These are phyloP conservation scores for Brassica rapa DNA, from an alignment of 345 rosid species.

Conservation along the genomic window DNA sequence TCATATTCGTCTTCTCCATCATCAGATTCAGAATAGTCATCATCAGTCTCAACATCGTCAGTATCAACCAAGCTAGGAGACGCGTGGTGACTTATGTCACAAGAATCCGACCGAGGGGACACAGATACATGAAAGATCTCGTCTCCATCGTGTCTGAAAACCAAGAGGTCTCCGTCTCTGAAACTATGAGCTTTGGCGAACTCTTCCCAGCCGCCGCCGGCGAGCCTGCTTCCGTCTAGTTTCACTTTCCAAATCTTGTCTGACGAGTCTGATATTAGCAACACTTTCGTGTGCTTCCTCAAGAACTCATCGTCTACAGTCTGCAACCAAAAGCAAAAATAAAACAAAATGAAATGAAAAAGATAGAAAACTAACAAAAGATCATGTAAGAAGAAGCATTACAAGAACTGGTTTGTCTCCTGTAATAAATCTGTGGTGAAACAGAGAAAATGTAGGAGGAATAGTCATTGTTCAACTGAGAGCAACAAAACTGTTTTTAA, in stretches of 20 bases:
- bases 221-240: neutral
- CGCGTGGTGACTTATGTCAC: neutral
- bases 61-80: neutral
- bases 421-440: neutral
- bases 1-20: neutral
- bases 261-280: slow-evolving; percentile 16
- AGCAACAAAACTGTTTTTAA: neutral
- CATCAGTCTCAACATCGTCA: neutral
- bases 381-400: slow-evolving; percentile 5
- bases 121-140: slow-evolving; percentile 29
- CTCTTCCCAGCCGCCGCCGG: slow-evolving; percentile 38
- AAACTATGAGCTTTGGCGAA: slow-evolving; percentile 15
- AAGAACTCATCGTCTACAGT: slow-evolving; percentile 20
- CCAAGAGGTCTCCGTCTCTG: slow-evolving; percentile 22
- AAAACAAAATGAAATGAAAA: neutral
- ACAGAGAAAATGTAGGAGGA: neutral
- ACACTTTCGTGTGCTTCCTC: slow-evolving; percentile 20
- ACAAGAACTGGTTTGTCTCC: slow-evolving; percentile 30
- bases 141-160: slow-evolving; percentile 30
- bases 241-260: slow-evolving; percentile 26
- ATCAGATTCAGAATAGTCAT: neutral
- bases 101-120: neutral
- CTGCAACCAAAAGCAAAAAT: slow-evolving; percentile 12
- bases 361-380: neutral
- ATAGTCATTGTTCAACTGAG: slow-evolving; percentile 27